Evolutionary conservation across 2,329 filamentous ascomycete genomes (phyloP).

Genomic region (Pseudogymnoascus destructans): DNA sequence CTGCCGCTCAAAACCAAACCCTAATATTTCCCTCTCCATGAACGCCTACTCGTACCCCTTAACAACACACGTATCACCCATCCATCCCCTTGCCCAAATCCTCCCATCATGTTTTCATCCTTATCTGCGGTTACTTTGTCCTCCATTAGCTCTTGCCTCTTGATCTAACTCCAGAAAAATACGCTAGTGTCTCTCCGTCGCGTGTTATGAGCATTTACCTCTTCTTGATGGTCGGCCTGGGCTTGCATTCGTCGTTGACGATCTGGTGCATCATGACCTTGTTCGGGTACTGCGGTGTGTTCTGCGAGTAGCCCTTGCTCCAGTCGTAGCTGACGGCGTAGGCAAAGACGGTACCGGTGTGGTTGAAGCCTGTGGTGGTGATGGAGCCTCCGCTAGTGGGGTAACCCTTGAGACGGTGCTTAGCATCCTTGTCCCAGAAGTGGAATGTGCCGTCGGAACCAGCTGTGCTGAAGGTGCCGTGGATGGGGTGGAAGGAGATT

Average conservation of each 20-base stretch:
- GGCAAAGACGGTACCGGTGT: constrained; percentile 69
- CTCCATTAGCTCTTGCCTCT: constrained; percentile 8
- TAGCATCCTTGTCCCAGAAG: constrained; percentile 90
- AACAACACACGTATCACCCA: background rate
- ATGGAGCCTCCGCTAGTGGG: constrained; percentile 76
- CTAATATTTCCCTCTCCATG: constrained; percentile 8
- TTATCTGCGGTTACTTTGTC: constrained; percentile 9
- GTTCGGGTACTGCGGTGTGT: constrained; percentile 59
- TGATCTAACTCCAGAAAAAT: constrained; percentile 1
- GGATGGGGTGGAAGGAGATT: constrained; percentile 92
- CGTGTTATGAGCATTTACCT: constrained; percentile 18
- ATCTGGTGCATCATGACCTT: constrained; percentile 82
- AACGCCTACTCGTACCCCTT: constrained; percentile 6
- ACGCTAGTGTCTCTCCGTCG: background rate
- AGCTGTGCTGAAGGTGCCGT: constrained; percentile 97
- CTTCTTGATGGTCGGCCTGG: constrained; percentile 30
- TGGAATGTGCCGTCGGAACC: constrained; percentile 94
- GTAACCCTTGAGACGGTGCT: constrained; percentile 82
- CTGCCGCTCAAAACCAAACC: constrained; percentile 9
- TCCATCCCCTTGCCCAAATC: background rate
- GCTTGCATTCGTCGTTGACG: constrained; percentile 48
- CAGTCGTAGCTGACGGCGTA: constrained; percentile 95
- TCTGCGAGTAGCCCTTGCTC: constrained; percentile 87
- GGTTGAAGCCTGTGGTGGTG: constrained; percentile 82
- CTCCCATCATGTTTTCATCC: background rate